phyloP scores from a whole-genome alignment of 257 asterid species.

The Petunia secreta region DNA sequence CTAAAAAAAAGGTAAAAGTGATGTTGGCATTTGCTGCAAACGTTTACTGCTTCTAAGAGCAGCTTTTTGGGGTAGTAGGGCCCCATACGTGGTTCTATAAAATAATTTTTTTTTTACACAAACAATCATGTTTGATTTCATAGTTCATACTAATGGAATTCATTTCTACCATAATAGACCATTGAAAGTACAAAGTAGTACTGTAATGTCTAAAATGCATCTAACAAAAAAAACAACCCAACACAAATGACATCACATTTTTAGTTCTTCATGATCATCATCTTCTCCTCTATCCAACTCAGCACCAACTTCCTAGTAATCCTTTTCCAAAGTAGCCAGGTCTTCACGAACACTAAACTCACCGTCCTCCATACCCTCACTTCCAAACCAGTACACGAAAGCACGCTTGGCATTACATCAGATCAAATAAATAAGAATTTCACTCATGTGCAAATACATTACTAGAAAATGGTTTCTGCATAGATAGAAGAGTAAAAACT shows the following conservation, averaged over 20 bases:
- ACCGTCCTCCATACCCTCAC: constrained; percentile 43
- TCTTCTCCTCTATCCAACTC: constrained; percentile 30
- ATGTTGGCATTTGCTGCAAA: too few species aligned
- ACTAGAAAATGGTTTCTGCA: too few species aligned
- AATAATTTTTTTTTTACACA: too few species aligned
- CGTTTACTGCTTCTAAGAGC: too few species aligned
- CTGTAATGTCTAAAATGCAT: neutral
- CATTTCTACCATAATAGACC: neutral
- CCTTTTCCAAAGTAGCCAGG: constrained; percentile 35
- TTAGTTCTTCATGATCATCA: constrained; percentile 20
- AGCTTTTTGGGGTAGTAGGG: too few species aligned
- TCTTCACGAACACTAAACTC: constrained; percentile 40
- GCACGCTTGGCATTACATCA: constrained; percentile 37
- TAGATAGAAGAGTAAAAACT: too few species aligned
- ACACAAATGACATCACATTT: neutral
- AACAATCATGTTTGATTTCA: neutral
- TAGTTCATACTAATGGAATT: neutral
- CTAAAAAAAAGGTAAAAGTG: too few species aligned
- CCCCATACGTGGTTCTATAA: too few species aligned
- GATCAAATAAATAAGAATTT: too few species aligned
- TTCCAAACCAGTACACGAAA: constrained; percentile 37
- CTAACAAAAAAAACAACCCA: neutral
- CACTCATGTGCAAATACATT: too few species aligned
- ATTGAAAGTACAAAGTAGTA: neutral
- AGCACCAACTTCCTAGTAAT: constrained; percentile 39